phyloP scores from a whole-genome alignment of 2,329 filamentous ascomycete species.

The Clathrospora elynae region DNA sequence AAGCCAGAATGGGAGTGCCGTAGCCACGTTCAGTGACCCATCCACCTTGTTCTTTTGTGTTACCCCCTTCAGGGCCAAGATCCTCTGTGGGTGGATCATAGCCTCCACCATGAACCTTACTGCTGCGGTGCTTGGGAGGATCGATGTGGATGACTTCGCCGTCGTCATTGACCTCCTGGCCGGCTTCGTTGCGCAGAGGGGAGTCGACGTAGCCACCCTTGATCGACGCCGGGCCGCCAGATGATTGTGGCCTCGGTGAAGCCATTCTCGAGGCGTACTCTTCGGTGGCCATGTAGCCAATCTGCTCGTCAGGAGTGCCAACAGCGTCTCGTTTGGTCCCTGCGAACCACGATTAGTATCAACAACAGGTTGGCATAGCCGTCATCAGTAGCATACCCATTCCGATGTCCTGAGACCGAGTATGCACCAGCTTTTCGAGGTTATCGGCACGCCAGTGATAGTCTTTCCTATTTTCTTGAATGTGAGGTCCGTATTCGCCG shows the following conservation, averaged over 20 bases:
- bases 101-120: conserved; percentile 55
- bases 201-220: conserved; percentile 57
- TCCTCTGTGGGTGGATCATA: conserved; percentile 60
- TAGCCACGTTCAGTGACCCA: conserved; percentile 66
- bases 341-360: conserved; percentile 58
- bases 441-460: conserved; percentile 89
- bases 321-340: conserved; percentile 66
- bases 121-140: conserved; percentile 59
- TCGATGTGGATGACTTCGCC: conserved; percentile 78
- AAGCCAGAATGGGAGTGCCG: conserved; percentile 80
- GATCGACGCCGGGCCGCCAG: conserved; percentile 53
- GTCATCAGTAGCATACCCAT: conserved; percentile 54
- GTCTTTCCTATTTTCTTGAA: conserved; percentile 67
- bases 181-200: conserved; percentile 56
- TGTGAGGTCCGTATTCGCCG: conserved; percentile 64
- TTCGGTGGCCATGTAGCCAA: conserved; percentile 85
- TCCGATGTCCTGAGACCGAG: conserved; percentile 58
- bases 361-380: conserved; percentile 39
- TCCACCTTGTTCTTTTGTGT: conserved; percentile 53
- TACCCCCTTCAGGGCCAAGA: conserved; percentile 53
- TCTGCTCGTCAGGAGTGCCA: conserved; percentile 85
- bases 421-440: conserved; percentile 86
- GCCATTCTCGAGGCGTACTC: conserved; percentile 78
- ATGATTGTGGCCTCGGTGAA: conserved; percentile 66
- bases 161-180: conserved; percentile 55